Percentiles rank a stretch among this genome's conserved stretches.
These are phyloP conservation scores for Phyllachora maydis DNA, from an alignment of 2,329 filamentous ascomycete genomes.

Conservation along the genomic window DNA sequence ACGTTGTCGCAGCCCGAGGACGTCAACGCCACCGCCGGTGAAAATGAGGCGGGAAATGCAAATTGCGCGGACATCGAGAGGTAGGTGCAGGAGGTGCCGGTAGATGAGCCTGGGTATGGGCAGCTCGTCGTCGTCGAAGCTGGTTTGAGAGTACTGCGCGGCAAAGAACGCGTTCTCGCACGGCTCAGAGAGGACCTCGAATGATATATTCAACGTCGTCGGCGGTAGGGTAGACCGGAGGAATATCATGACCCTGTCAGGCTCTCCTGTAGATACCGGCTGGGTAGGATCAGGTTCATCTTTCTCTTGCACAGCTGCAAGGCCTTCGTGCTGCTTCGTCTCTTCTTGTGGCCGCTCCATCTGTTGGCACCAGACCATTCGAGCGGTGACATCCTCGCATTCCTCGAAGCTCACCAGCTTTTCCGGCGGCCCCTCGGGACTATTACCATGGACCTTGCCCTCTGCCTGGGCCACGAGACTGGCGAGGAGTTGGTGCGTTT, in stretches of 20 bases:
- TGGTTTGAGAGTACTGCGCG: constrained; percentile 21
- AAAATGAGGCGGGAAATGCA: constrained; percentile 86
- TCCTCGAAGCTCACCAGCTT: constrained; percentile 47
- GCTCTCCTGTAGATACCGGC: constrained; percentile 5
- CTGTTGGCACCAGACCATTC: constrained; percentile 74
- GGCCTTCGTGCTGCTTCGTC: constrained; percentile 10
- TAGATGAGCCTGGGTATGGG: constrained; percentile 63
- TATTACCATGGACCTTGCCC: constrained; percentile 9
- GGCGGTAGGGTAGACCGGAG: constrained; percentile 26
- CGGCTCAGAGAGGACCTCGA: constrained; percentile 49
- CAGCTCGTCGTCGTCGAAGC: constrained; percentile 73
- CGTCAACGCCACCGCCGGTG: constrained; percentile 57
- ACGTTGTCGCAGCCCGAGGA: constrained; percentile 61
- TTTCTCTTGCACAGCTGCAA: constrained; percentile 34
- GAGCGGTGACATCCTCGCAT: constrained; percentile 58
- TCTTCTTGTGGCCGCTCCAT: constrained; percentile 19
- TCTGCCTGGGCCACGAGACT: constrained; percentile 13
- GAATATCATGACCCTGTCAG: constrained; percentile 17
- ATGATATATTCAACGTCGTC: constrained; percentile 41
- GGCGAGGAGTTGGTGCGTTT: constrained; percentile 44
- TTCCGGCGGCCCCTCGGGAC: constrained; percentile 6
- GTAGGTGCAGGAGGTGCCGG: constrained; percentile 50
- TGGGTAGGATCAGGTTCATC: constrained; percentile 21
- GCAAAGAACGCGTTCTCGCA: constrained; percentile 60
- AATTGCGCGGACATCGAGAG: constrained; percentile 60